phyloP scores from a whole-genome alignment of 352 stramenopile genomes.

The Pythium coloratum region DNA sequence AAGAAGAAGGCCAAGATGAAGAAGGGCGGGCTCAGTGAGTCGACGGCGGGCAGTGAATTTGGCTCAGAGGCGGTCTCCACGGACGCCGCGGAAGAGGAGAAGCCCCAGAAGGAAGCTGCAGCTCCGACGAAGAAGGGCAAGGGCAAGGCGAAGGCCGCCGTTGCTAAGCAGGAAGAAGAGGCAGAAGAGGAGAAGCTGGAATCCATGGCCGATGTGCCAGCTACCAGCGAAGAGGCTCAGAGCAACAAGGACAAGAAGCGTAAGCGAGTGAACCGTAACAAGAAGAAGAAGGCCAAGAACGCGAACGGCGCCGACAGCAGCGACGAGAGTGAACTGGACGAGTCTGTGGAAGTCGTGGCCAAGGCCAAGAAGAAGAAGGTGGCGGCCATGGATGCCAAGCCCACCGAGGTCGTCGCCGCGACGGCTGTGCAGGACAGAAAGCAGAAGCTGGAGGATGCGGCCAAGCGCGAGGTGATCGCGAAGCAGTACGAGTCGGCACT shows the following conservation, averaged over 20 bases:
- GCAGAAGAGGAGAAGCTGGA: not conserved
- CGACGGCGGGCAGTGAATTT: slow-evolving; percentile 18
- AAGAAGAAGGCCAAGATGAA: slow-evolving; percentile 77
- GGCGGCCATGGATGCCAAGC: slow-evolving; percentile 12
- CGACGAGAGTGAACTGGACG: slow-evolving; percentile 17
- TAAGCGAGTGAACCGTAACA: slow-evolving; percentile 34
- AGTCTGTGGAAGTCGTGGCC: slow-evolving; percentile 6
- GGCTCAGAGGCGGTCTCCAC: slow-evolving; percentile 12
- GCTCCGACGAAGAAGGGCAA: slow-evolving; percentile 7
- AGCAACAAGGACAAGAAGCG: slow-evolving; percentile 26
- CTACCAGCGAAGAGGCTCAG: slow-evolving; percentile 1
- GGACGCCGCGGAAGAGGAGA: slow-evolving; percentile 13
- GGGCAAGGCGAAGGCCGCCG: not conserved
- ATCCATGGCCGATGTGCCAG: not conserved
- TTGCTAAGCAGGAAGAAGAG: not conserved
- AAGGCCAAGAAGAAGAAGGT: slow-evolving; percentile 26
- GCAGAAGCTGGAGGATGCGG: slow-evolving; percentile 31
- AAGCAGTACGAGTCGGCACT: slow-evolving; percentile 50
- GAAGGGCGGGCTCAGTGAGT: slow-evolving; percentile 46
- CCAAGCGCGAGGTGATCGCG: slow-evolving; percentile 44
- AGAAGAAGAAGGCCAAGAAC: slow-evolving; percentile 31
- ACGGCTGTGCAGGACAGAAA: slow-evolving; percentile 28
- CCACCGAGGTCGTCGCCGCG: slow-evolving; percentile 14
- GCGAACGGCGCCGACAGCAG: not conserved
- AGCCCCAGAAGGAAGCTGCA: slow-evolving; percentile 28